Conservation (phyloP, 1,284 basidiomycete genomes). For the Stereum hirsutum region DNA sequence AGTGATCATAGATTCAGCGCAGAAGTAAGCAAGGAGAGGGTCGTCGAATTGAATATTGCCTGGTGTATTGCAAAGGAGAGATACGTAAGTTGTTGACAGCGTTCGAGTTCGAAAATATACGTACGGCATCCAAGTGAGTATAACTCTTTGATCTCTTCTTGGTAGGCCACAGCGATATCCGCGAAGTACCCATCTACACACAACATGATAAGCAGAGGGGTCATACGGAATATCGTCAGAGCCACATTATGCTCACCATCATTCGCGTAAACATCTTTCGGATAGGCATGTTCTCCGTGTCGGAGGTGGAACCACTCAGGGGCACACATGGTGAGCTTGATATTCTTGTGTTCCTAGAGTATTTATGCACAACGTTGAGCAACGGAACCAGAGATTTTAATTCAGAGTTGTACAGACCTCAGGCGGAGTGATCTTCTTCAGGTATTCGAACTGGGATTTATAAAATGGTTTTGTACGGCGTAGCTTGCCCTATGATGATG, state of each 20-base stretch:
- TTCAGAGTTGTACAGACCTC: constrained; percentile 26
- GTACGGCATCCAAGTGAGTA: constrained; percentile 67
- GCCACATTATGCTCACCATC: no score
- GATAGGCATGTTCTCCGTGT: constrained; percentile 56
- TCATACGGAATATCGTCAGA: not conserved
- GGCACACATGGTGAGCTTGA: constrained; percentile 71
- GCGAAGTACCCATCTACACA: constrained; percentile 57
- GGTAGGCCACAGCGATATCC: constrained; percentile 64
- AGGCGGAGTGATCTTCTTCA: constrained; percentile 44
- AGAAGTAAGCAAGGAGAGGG: constrained; percentile 62
- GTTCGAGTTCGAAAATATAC: constrained; percentile 15
- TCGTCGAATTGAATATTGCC: constrained; percentile 72
- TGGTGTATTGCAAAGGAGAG: not conserved
- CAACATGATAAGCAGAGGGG: not conserved
- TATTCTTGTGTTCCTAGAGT: constrained; percentile 45
- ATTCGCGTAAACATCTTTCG: constrained; percentile 48
- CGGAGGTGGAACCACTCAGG: constrained; percentile 74
- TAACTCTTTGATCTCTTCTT: constrained; percentile 61
- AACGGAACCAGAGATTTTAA: not conserved
- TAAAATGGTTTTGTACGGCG: constrained; percentile 55
- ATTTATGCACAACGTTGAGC: not conserved
- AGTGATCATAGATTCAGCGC: constrained; percentile 47
- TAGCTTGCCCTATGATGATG: constrained; percentile 42
- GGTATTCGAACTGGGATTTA: constrained; percentile 48
- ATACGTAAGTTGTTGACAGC: not conserved